phyloP scores from a whole-genome alignment of 139 green algal species.

The Chlamydomonas sphaeroides region DNA sequence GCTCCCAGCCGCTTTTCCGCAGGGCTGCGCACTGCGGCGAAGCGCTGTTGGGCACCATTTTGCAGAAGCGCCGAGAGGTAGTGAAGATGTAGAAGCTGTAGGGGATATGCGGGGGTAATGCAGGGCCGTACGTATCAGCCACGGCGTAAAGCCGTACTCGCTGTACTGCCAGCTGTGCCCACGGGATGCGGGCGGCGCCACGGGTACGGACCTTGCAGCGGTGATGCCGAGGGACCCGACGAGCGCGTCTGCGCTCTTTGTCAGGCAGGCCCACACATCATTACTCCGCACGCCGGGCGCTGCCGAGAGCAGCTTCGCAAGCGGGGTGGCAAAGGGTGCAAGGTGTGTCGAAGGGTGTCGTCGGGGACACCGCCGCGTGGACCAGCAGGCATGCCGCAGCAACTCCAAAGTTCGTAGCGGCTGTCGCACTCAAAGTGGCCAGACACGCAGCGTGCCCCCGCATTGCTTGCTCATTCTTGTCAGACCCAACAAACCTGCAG shows the following conservation, averaged over 20 bases:
- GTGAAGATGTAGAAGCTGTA: conserved; percentile 42
- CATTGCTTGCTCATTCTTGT: too few relatives aligned
- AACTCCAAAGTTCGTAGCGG: too few relatives aligned
- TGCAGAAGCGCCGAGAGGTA: conserved; percentile 20
- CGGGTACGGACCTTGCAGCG: not conserved
- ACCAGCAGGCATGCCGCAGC: too few relatives aligned
- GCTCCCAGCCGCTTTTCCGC: conserved; percentile 29
- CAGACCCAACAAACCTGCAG: conserved; percentile 2
- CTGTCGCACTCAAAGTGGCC: too few relatives aligned
- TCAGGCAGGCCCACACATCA: conserved; percentile 24
- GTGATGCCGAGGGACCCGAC: conserved; percentile 15
- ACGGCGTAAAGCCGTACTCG: too few relatives aligned
- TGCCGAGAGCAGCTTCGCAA: too few relatives aligned
- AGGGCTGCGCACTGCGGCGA: conserved; percentile 5
- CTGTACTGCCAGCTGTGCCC: not conserved
- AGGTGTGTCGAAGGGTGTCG: too few relatives aligned
- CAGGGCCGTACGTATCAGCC: not conserved
- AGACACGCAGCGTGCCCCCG: too few relatives aligned
- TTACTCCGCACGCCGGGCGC: conserved; percentile 13
- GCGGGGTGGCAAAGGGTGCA: too few relatives aligned
- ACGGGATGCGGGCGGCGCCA: not conserved
- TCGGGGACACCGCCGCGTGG: too few relatives aligned
- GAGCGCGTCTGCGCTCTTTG: conserved; percentile 23
- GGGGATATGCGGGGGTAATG: too few relatives aligned
- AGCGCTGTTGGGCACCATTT: conserved; percentile 24